Base-by-base conservation (phyloP, 75 land plant species). In the Picea glauca region DNA sequence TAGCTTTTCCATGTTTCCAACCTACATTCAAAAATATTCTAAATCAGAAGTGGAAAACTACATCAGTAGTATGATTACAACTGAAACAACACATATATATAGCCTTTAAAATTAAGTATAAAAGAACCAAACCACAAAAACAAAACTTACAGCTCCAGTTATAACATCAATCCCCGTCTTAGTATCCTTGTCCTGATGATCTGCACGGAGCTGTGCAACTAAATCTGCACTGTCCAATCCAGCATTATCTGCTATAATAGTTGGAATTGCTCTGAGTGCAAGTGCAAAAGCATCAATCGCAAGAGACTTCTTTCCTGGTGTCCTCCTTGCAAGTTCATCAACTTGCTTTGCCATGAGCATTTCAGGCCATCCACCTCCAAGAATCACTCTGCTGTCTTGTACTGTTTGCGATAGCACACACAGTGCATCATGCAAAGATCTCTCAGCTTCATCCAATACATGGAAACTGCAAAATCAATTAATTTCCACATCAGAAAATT, bases 321-420 rank as follows among this genome's bases (percentile, higher is more conserved):
- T 96, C 77, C 75, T 94, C 46, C 93, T 78, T 7, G 98, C 99
- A 62, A 96, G 92, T 58, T 94, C 99, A 84, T 96, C 99, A 17
- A 96, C 99, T 68, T 88, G 91, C 76, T 85, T 89, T 20, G 95
- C 85, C 97, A 92, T 92, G 61, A 91, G 83, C 90, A 92, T 90
- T 80, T 96, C 99, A 54, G 99, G 99, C 99, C 99, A 94, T 15
- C 99, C 99, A 78, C 99, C 99, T 63, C 99, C 99, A 81, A 89
- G 81, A 79, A 96, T 77, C 4, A 96, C 99, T 26, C 99, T 80
- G 81, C 90, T 92, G 78, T 96, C 99, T 76, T 82, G 80, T 14
- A 96, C 99, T 46, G 99, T 96, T 67, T 92, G 95, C 3, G 88
- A 85, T 21, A 96, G 90, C 72, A 96, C 99, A 79, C 99, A 96